Conservation (phyloP, 257 asterid genomes). For the Rehmannia glutinosa region DNA sequence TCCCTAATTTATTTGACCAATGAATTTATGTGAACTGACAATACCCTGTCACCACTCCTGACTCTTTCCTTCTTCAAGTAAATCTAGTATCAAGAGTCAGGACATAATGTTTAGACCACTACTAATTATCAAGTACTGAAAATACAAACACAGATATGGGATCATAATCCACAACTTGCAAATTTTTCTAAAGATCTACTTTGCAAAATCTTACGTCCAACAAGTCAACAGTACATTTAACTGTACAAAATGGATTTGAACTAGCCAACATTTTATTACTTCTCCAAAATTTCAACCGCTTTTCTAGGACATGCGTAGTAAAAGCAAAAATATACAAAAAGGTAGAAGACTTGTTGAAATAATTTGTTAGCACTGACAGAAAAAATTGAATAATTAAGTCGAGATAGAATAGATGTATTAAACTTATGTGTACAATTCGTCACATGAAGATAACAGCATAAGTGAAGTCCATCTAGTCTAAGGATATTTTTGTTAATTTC, state of each 20-base stretch:
- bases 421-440: too few species aligned
- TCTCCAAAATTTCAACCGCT: background rate
- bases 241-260: too few species aligned
- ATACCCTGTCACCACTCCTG: background rate
- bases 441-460: too few species aligned
- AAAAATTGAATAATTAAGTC: background rate
- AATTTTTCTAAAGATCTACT: too few species aligned
- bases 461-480: too few species aligned
- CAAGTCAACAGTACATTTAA: too few species aligned
- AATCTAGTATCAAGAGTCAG: background rate
- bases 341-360: background rate
- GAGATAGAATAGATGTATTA: background rate
- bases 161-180: background rate
- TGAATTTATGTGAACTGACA: background rate
- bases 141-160: background rate
- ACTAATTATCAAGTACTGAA: background rate
- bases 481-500: too few species aligned
- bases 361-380: background rate
- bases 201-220: too few species aligned
- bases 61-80: background rate
- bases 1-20: slow-evolving; percentile 12
- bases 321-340: background rate
- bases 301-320: background rate
- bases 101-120: background rate
- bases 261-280: too few species aligned